Conservation (phyloP, 805 yeast genomes). For the Komagataella kurtzmanii region DNA sequence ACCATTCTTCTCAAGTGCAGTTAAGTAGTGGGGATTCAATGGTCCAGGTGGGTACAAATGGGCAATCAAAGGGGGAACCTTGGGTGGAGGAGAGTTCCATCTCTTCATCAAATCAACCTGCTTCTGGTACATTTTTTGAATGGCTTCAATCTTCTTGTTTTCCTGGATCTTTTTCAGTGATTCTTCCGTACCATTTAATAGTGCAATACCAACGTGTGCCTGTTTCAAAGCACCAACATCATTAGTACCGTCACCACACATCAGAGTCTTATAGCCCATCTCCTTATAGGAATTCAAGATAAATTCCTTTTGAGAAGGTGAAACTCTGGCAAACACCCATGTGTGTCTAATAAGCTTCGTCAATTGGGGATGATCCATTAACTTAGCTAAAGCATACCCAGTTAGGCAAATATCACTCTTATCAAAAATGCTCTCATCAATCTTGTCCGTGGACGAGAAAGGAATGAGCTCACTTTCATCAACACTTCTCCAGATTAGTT, state of each 20-base stretch:
- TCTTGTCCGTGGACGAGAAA: conserved; percentile 41
- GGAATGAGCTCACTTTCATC: conserved; percentile 64
- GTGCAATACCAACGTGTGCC: conserved; percentile 97
- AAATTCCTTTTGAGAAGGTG: conserved; percentile 91
- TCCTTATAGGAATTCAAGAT: conserved; percentile 72
- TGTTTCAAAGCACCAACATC: conserved; percentile 99
- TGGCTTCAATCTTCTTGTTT: conserved; percentile 51
- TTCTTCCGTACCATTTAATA: conserved; percentile 92
- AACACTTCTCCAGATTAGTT: conserved; percentile 75
- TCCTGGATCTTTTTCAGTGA: conserved; percentile 84
- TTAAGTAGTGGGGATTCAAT: conserved; percentile 73
- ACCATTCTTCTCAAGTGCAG: conserved; percentile 78
- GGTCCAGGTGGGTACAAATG: conserved; percentile 96
- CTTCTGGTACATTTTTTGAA: conserved; percentile 62
- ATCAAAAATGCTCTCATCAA: conserved; percentile 44
- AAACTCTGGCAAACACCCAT: conserved; percentile 96
- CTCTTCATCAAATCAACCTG: conserved; percentile 66
- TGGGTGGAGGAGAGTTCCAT: conserved; percentile 80
- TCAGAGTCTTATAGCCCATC: conserved; percentile 83
- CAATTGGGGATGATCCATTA: conserved; percentile 57
- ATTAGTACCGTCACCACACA: conserved; percentile 99
- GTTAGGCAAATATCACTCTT: conserved; percentile 82
- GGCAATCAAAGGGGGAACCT: conserved; percentile 78
- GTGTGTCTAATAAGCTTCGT: conserved; percentile 69
- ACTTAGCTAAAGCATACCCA: conserved; percentile 71